Evolutionary conservation across 2,329 filamentous ascomycete species (phyloP).

Genomic region (Ascochyta viciae-villosae): DNA sequence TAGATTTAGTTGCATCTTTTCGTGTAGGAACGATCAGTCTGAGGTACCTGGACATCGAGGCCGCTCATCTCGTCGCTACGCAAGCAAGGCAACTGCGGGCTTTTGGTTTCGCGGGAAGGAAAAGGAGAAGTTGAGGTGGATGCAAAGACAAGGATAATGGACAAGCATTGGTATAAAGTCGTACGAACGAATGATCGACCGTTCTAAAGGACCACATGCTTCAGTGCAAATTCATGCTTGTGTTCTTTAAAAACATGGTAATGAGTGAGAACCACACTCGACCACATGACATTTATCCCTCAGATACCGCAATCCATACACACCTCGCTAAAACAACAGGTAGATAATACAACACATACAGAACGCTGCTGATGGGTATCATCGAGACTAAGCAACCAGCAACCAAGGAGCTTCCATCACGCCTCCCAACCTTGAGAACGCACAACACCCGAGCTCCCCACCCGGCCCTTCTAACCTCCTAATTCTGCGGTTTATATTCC

Average conservation of each 20-base stretch:
- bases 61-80: background rate
- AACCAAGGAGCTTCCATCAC: background rate
- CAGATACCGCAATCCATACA: background rate
- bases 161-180: background rate
- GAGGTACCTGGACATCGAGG: background rate
- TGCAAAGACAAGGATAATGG: background rate
- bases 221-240: background rate
- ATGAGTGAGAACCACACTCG: too few species aligned
- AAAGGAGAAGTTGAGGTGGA: background rate
- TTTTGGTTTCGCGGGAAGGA: background rate
- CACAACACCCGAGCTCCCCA: background rate
- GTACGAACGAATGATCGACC: background rate
- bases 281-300: background rate
- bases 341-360: background rate
- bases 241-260: background rate
- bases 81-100: background rate
- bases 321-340: background rate
- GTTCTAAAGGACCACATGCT: background rate
- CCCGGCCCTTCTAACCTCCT: background rate
- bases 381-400: background rate
- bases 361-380: background rate
- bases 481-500: conserved; percentile 47
- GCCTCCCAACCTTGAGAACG: too few species aligned
- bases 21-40: background rate
- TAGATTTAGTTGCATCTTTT: background rate